Conservation (phyloP, 148 eudicot species). For the Linanthus parryae region DNA sequence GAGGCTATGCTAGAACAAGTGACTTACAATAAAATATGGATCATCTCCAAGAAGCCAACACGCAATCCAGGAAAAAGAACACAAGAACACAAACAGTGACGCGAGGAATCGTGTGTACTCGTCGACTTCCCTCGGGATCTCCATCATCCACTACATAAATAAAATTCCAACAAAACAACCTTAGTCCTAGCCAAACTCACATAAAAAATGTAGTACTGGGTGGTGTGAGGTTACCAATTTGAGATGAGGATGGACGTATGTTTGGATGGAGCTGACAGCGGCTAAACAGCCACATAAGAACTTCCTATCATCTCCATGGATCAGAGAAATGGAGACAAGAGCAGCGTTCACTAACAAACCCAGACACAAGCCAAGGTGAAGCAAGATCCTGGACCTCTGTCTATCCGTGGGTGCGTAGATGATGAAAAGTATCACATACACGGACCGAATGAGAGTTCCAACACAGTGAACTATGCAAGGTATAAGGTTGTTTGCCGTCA, state of each 20-base stretch:
- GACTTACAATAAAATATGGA: not conserved
- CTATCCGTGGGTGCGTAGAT: not conserved
- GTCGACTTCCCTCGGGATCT: not conserved
- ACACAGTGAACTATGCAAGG: not conserved
- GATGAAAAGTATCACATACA: slow-evolving; percentile 6
- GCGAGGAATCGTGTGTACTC: slow-evolving; percentile 7
- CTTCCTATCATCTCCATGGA: not conserved
- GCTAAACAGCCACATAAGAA: not conserved
- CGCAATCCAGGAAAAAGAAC: slow-evolving; percentile 1
- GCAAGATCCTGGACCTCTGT: slow-evolving; percentile 2
- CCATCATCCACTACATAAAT: slow-evolving; percentile 4
- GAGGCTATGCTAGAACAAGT: too few relatives aligned
- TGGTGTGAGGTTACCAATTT: not conserved
- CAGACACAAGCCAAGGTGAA: too few relatives aligned
- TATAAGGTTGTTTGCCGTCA: too few relatives aligned
- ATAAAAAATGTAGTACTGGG: too few relatives aligned
- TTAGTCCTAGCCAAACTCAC: not conserved
- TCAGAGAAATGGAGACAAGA: not conserved
- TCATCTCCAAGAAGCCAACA: not conserved
- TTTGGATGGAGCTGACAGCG: not conserved
- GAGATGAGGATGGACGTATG: slow-evolving; percentile 1
- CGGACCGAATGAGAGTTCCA: not conserved
- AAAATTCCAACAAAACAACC: not conserved
- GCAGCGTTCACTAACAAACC: not conserved
- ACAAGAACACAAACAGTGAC: slow-evolving; percentile 9